These are phyloP conservation scores for Trypanosoma mega DNA, from an alignment of 208 protist species.

Conservation along the genomic window DNA sequence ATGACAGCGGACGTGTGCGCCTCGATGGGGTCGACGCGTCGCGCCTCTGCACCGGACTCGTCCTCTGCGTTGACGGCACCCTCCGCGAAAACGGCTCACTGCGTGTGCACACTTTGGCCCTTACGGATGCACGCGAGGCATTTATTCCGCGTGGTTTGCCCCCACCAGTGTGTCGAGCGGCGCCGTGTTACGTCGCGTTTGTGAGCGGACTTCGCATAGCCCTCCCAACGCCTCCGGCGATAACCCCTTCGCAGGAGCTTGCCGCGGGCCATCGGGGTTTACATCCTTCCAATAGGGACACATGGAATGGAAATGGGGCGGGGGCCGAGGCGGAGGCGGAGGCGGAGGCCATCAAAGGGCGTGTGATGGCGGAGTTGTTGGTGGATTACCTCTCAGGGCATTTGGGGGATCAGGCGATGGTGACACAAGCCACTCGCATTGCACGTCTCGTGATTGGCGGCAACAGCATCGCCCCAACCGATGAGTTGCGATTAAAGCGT, in stretches of 20 bases:
- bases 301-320: too few species aligned
- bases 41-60: conserved; percentile 76
- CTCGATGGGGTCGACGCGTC: conserved; percentile 51
- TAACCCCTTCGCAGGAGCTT: too few species aligned
- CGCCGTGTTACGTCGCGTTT: conserved; percentile 84
- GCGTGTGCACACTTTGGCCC: conserved; percentile 55
- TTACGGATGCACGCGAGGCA: conserved; percentile 39
- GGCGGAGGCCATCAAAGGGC: conserved; percentile 23
- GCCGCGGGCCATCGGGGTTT: too few species aligned
- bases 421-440: conserved; percentile 45
- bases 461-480: conserved; percentile 85
- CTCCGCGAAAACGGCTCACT: conserved; percentile 65
- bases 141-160: conserved; percentile 52
- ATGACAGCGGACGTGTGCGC: conserved; percentile 75
- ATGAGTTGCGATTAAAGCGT: conserved; percentile 81
- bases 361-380: conserved; percentile 64
- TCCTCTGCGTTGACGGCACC: conserved; percentile 70
- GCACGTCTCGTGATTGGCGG: conserved; percentile 81
- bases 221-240: too few species aligned
- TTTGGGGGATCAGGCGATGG: conserved; percentile 44
- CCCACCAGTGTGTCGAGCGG: not conserved
- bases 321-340: conserved; percentile 25
- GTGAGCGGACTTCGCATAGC: conserved; percentile 84
- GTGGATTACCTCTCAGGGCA: conserved; percentile 80
- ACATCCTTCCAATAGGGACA: too few species aligned